These are phyloP conservation scores for Stephania yunnanensis DNA, from an alignment of 164 flowering plant genomes.

Conservation along the genomic window DNA sequence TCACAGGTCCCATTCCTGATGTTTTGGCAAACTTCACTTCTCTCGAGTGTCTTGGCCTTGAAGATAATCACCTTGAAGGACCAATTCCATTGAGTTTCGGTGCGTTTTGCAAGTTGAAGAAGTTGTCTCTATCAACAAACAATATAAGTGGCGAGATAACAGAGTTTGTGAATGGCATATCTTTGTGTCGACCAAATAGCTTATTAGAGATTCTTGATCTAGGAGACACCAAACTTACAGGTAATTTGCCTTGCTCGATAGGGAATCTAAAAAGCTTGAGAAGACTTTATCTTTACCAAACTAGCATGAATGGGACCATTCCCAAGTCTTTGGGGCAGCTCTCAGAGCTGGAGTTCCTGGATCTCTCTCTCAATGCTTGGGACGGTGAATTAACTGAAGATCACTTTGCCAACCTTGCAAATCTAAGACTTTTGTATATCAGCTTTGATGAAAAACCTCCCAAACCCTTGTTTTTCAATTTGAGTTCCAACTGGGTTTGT, in stretches of 20 bases:
- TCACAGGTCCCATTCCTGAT: neutral
- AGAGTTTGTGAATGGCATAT: neutral
- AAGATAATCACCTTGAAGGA: neutral
- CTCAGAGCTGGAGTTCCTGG: slow-evolving; percentile 5
- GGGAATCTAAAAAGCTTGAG: neutral
- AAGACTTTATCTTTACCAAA: neutral
- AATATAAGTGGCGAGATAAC: neutral
- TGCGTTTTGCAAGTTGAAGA: slow-evolving; percentile 1
- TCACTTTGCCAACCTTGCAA: slow-evolving; percentile 13
- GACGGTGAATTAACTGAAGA: slow-evolving; percentile 20
- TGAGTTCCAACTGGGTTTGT: slow-evolving; percentile 16
- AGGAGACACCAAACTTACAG: neutral
- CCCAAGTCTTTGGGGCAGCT: slow-evolving; percentile 20
- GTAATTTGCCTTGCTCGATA: neutral
- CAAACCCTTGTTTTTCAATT: slow-evolving; percentile 10
- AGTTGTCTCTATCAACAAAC: neutral
- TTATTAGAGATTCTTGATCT: neutral
- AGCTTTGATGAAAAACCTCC: neutral
- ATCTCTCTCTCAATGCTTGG: slow-evolving; percentile 9
- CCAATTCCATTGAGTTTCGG: neutral
- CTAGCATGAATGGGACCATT: neutral
- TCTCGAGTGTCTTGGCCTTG: neutral
- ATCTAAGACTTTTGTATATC: neutral
- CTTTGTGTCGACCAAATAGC: neutral
- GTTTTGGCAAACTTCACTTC: slow-evolving; percentile 4